These are phyloP conservation scores for Thyridium curvatum DNA, from an alignment of 2,329 filamentous ascomycete genomes.

Conservation along the genomic window DNA sequence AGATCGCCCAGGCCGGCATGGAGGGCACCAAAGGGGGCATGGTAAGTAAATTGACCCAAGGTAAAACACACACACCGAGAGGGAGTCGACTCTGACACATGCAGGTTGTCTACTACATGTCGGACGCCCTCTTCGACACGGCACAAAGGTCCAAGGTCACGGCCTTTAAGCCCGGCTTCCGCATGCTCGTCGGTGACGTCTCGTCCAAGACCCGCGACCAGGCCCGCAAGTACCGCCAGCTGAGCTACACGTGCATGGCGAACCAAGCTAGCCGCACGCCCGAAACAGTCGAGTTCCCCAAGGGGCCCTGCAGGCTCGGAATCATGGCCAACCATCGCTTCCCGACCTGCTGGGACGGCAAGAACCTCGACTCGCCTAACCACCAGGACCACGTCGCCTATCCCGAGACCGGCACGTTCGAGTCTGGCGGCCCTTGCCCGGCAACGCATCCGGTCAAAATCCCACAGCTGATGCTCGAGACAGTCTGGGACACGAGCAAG, in stretches of 20 bases:
- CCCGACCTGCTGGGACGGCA: slow-evolving; percentile 47
- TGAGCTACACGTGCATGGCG: slow-evolving; percentile 31
- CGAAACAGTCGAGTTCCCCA: slow-evolving; percentile 31
- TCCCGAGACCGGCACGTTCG: slow-evolving; percentile 31
- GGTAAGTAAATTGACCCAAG: slow-evolving; percentile 15
- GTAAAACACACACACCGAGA: background rate
- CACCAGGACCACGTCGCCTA: slow-evolving; percentile 39
- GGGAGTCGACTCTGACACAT: slow-evolving; percentile 4
- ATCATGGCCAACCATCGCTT: slow-evolving; percentile 39
- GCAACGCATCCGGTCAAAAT: slow-evolving; percentile 30
- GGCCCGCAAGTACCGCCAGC: slow-evolving; percentile 28
- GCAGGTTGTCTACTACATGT: slow-evolving; percentile 42
- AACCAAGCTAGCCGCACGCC: slow-evolving; percentile 27
- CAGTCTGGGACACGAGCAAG: slow-evolving; percentile 17
- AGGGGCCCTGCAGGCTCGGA: slow-evolving; percentile 28
- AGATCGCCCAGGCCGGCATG: slow-evolving; percentile 30
- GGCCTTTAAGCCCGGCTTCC: slow-evolving; percentile 40
- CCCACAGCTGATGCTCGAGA: slow-evolving; percentile 38
- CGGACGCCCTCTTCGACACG: slow-evolving; percentile 28
- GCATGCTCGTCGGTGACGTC: slow-evolving; percentile 39
- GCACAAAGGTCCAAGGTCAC: slow-evolving; percentile 29
- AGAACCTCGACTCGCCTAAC: slow-evolving; percentile 37
- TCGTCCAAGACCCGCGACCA: slow-evolving; percentile 23
- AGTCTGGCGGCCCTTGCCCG: slow-evolving; percentile 36
- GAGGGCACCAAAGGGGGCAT: slow-evolving; percentile 34